Evolutionary conservation across 495 filamentous ascomycete species (phyloP).

Genomic region (Rhizodiscina lignyota): DNA sequence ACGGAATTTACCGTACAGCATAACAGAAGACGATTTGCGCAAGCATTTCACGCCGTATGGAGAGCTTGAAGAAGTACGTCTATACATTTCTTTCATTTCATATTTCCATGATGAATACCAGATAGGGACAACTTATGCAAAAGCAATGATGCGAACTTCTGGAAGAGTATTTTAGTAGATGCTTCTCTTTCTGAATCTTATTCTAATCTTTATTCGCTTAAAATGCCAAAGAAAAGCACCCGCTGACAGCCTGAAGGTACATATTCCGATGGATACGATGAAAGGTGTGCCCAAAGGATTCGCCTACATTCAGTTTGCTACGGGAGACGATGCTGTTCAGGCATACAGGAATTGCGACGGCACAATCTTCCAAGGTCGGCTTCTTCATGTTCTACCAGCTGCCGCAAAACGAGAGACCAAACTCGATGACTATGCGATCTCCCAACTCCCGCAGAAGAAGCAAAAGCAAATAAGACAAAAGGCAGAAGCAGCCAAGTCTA

Average conservation of each 20-base stretch:
- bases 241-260: slow-evolving; percentile 38
- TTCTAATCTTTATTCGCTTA: slow-evolving; percentile 32
- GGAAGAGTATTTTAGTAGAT: slow-evolving; percentile 68
- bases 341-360: slow-evolving; percentile 64
- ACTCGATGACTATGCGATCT: slow-evolving; percentile 72
- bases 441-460: slow-evolving; percentile 84
- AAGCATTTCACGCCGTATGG: slow-evolving; percentile 54
- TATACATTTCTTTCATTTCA: slow-evolving; percentile 20
- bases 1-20: slow-evolving; percentile 71
- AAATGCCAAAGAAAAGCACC: slow-evolving; percentile 4
- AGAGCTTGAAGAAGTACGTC: slow-evolving; percentile 62
- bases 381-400: slow-evolving; percentile 76
- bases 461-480: slow-evolving; percentile 79
- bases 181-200: slow-evolving; percentile 40
- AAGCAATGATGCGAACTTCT: slow-evolving; percentile 45
- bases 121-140: slow-evolving; percentile 99
- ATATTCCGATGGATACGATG: slow-evolving; percentile 54
- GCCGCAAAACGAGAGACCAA: slow-evolving; percentile 61
- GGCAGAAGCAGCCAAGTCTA: slow-evolving; percentile 51
- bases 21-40: slow-evolving; percentile 61
- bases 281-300: slow-evolving; percentile 65
- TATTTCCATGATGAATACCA: slow-evolving; percentile 69
- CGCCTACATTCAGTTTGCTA: slow-evolving; percentile 62
- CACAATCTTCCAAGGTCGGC: slow-evolving; percentile 74
- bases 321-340: slow-evolving; percentile 51